Evolutionary conservation across 495 filamentous ascomycete genomes (phyloP).

Genomic region (Haplographium delicatum): DNA sequence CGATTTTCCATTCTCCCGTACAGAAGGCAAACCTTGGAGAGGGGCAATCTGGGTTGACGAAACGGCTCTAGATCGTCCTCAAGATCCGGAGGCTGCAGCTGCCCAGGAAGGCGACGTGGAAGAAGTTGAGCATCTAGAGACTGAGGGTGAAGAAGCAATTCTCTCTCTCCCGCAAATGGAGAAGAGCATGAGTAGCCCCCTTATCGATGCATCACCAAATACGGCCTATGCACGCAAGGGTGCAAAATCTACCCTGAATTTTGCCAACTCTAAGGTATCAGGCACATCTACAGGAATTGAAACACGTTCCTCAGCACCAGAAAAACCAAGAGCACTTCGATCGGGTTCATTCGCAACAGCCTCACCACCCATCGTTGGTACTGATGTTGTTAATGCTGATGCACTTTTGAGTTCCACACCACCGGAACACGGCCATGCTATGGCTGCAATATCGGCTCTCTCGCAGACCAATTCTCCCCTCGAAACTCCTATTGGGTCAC

Average conservation of each 20-base stretch:
- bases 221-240: slow-evolving; percentile 22
- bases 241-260: slow-evolving; percentile 18
- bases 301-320: slow-evolving; percentile 25
- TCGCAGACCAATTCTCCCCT: slow-evolving; percentile 53
- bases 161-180: slow-evolving; percentile 44
- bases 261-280: slow-evolving; percentile 16
- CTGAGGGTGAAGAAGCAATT: slow-evolving; percentile 22
- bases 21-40: slow-evolving; percentile 66
- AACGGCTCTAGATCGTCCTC: slow-evolving; percentile 30
- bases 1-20: slow-evolving; percentile 84
- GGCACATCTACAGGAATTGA: slow-evolving; percentile 39
- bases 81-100: slow-evolving; percentile 38
- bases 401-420: slow-evolving; percentile 39
- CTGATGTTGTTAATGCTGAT: slow-evolving; percentile 58
- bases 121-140: slow-evolving; percentile 39
- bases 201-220: slow-evolving; percentile 28
- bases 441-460: slow-evolving; percentile 60
- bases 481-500: slow-evolving; percentile 47
- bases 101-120: slow-evolving; percentile 55
- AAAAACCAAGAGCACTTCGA: slow-evolving; percentile 51
- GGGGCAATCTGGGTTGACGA: slow-evolving; percentile 85
- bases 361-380: slow-evolving; percentile 57
- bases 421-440: slow-evolving; percentile 52
- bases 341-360: slow-evolving; percentile 60
- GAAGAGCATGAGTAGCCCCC: slow-evolving; percentile 54